Evolutionary conservation across 768 basidiomycete genomes (phyloP), one percentile per base, ranked within the genome.

Genomic region (Pisolithus sp.): DNA sequence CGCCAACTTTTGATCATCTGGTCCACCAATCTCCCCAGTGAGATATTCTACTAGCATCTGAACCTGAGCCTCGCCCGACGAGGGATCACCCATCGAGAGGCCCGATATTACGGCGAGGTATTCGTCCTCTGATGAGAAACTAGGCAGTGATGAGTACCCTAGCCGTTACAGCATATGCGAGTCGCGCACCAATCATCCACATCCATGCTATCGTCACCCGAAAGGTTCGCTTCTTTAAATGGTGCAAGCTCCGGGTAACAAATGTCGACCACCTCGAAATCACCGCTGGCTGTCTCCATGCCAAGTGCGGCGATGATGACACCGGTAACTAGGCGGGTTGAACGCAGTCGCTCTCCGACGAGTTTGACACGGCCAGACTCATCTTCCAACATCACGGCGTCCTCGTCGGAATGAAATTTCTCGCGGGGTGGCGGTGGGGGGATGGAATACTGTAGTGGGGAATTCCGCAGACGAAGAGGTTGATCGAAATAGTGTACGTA

Each of bases 21-120:
- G 62, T 1, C 81, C 82, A n/a, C 89, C 91, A 23, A 72, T 75
- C 70, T 98, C 95, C 2, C 92, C 92, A 1, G 80, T 76, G 37
- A 99, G 71, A 69, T 89, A 96, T 68, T 99, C 96, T 2, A 83
- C 77, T n/a, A 99, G 71, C 76, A 98, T 78, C 59, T 93, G 88
- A 47, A 85, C 77, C 56, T 86, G 84, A 8, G 87, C 79, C 57
- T 90, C 87, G 8, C 81, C 72, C 18, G 80, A 68, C 6, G 78
- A 77, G 15, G 72, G 61, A 5, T 80, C 75, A 3, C 90, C 90
- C 31, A 97, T 74, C 45, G 88, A 83, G 7, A 99, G 74, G 0
- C 96, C 96, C 10, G 93, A 95, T 3, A 90, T 74, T 1, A 91
- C 63, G 5, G 86, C 96, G 40, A 98, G 76, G 83, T 92, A 97